phyloP scores from a whole-genome alignment of 768 basidiomycete genomes.

The Candolleomyces efflorescens region DNA sequence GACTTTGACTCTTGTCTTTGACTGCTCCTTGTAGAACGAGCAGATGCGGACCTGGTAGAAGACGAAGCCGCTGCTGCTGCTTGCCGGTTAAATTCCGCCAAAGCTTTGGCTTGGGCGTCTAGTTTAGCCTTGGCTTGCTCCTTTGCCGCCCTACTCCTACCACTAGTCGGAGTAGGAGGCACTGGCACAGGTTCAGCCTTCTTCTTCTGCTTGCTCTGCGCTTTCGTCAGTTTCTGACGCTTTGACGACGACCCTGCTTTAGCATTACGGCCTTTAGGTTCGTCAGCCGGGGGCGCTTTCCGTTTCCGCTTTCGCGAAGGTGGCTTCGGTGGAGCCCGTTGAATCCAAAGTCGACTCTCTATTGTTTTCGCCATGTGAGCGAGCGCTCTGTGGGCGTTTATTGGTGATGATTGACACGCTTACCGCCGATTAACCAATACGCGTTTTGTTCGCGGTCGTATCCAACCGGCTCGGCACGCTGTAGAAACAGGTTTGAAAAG shows the following conservation, averaged over 20 bases:
- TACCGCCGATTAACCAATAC: slow-evolving; percentile 85
- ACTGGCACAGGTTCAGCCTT: slow-evolving; percentile 1
- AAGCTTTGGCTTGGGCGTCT: slow-evolving; percentile 63
- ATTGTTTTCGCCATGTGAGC: not conserved
- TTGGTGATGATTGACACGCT: slow-evolving; percentile 12
- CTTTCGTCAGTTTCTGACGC: slow-evolving; percentile 15
- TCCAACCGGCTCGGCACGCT: slow-evolving; percentile 86
- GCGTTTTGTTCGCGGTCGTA: slow-evolving; percentile 76
- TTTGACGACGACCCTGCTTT: slow-evolving; percentile 17
- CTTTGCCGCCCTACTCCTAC: slow-evolving; percentile 63
- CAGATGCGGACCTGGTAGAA: slow-evolving; percentile 7
- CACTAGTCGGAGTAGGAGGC: slow-evolving; percentile 20
- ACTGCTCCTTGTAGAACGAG: slow-evolving; percentile 8
- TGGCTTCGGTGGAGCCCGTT: slow-evolving; percentile 58
- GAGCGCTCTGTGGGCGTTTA: slow-evolving; percentile 2
- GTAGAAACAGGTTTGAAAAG: slow-evolving; percentile 1
- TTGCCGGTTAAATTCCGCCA: slow-evolving; percentile 58
- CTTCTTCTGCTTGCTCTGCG: slow-evolving; percentile 9
- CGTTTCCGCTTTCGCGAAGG: slow-evolving; percentile 40
- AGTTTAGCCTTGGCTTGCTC: slow-evolving; percentile 66
- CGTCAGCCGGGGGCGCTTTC: not conserved
- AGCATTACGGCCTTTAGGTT: not conserved
- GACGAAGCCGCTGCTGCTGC: slow-evolving; percentile 23
- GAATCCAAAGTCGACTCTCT: slow-evolving; percentile 87
- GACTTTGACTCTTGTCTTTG: no score